phyloP scores from a whole-genome alignment of 2,329 filamentous ascomycete genomes.

The Fonsecaea pedrosoi region DNA sequence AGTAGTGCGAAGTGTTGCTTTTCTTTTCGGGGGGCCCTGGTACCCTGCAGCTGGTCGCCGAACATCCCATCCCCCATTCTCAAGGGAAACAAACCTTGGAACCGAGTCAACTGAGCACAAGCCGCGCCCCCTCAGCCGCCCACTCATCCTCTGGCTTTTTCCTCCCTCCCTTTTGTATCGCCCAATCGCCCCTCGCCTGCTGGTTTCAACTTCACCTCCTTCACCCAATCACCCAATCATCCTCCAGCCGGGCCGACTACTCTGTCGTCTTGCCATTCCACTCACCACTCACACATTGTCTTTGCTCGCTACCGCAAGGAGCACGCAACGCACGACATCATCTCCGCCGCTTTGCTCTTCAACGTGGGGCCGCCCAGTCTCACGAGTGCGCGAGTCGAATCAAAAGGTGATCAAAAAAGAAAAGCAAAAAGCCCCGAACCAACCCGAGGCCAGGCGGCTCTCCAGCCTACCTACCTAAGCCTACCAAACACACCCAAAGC shows the following conservation, averaged over 20 bases:
- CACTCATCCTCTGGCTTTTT: conserved; percentile 27
- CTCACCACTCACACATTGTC: conserved; percentile 22
- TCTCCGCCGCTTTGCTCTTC: conserved; percentile 5
- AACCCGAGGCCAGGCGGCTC: conserved; percentile 24
- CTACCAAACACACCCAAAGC: not conserved
- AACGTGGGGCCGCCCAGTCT: conserved; percentile 27
- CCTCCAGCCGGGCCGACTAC: conserved; percentile 21
- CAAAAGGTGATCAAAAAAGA: conserved; percentile 2
- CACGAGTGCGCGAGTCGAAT: conserved; percentile 5
- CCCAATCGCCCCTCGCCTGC: conserved; percentile 34
- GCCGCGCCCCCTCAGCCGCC: conserved; percentile 13
- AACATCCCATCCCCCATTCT: not conserved
- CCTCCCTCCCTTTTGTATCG: conserved; percentile 29
- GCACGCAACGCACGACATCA: conserved; percentile 29
- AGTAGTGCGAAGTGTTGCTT: not conserved
- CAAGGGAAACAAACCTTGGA: not conserved
- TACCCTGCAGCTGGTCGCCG: conserved; percentile 1
- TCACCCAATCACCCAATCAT: conserved; percentile 40
- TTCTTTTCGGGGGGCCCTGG: not conserved
- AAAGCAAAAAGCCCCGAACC: conserved; percentile 17
- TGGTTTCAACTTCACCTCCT: conserved; percentile 31
- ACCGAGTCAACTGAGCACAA: not conserved
- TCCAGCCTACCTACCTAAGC: conserved; percentile 16
- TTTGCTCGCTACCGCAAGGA: conserved; percentile 18
- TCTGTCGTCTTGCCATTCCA: conserved; percentile 18